Evolutionary conservation across 2,329 filamentous ascomycete genomes (phyloP).

Genomic region (Zasmidium angulare): DNA sequence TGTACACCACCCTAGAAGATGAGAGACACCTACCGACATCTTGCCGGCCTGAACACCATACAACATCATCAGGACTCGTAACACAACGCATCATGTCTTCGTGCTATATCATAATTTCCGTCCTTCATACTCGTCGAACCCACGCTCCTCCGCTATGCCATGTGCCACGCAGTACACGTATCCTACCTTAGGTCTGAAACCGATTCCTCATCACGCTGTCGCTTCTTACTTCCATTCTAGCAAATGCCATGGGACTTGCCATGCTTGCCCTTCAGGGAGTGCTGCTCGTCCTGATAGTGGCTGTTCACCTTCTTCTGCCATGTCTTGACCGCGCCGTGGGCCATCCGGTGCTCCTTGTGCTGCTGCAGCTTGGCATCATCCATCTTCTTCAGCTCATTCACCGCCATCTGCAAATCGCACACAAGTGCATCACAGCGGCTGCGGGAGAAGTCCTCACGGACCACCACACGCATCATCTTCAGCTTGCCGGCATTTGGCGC

Average conservation of each 20-base stretch:
- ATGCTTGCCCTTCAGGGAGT: constrained; percentile 84
- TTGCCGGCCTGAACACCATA: background rate
- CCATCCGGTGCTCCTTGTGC: constrained; percentile 55
- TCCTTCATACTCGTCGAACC: background rate
- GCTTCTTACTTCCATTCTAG: constrained; percentile 43
- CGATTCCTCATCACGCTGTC: background rate
- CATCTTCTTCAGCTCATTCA: constrained; percentile 70
- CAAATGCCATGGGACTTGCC: constrained; percentile 90
- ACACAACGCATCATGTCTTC: background rate
- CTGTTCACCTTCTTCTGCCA: constrained; percentile 38
- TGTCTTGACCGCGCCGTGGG: constrained; percentile 20
- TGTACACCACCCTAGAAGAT: background rate
- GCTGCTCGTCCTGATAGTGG: constrained; percentile 69
- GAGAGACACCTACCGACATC: background rate
- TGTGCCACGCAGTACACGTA: background rate
- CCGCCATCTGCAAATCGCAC: constrained; percentile 73
- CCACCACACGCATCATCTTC: constrained; percentile 90
- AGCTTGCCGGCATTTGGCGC: constrained; percentile 79
- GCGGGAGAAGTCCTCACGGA: constrained; percentile 87
- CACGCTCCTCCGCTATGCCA: background rate
- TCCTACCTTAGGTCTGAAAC: background rate
- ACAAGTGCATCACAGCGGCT: constrained; percentile 77
- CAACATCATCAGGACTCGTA: background rate
- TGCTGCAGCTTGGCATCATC: constrained; percentile 69
- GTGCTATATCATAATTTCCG: background rate